Percentiles rank a stretch among this genome's conserved stretches.
These are phyloP conservation scores for Termitomyces sp. DNA, from an alignment of 768 basidiomycete species.

Conservation along the genomic window DNA sequence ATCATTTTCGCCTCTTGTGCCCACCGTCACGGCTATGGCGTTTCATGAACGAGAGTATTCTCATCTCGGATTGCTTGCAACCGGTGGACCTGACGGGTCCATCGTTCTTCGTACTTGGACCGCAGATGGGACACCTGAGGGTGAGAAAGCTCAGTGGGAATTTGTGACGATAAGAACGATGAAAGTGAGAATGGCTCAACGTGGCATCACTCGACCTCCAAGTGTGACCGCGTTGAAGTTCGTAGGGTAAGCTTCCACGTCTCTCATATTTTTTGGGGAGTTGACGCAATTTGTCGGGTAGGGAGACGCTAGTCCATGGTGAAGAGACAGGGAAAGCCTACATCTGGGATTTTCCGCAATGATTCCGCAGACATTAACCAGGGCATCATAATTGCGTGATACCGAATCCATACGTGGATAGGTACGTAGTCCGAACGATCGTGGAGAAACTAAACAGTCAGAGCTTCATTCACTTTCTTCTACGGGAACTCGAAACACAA, in stretches of 20 bases:
- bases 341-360: constrained; percentile 19
- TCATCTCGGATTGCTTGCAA: constrained; percentile 70
- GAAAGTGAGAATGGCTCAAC: constrained; percentile 41
- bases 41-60: constrained; percentile 91
- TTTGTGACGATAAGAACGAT: constrained; percentile 66
- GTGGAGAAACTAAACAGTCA: too few relatives aligned
- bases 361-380: neutral
- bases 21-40: constrained; percentile 66
- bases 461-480: too few relatives aligned
- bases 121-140: constrained; percentile 63
- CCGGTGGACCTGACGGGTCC: constrained; percentile 69
- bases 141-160: constrained; percentile 67
- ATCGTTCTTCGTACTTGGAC: constrained; percentile 84
- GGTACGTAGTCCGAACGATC: too few relatives aligned
- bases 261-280: neutral
- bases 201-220: constrained; percentile 36
- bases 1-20: constrained; percentile 37
- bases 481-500: too few relatives aligned
- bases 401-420: too few relatives aligned
- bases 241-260: constrained; percentile 50
- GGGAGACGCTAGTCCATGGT: constrained; percentile 19
- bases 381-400: too few relatives aligned
- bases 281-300: neutral
- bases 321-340: constrained; percentile 23
- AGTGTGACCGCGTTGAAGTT: constrained; percentile 78